Percentiles rank a stretch among this genome's conserved stretches.
phyloP scores from a whole-genome alignment of 768 basidiomycete genomes.

The Mycena haematopus region DNA sequence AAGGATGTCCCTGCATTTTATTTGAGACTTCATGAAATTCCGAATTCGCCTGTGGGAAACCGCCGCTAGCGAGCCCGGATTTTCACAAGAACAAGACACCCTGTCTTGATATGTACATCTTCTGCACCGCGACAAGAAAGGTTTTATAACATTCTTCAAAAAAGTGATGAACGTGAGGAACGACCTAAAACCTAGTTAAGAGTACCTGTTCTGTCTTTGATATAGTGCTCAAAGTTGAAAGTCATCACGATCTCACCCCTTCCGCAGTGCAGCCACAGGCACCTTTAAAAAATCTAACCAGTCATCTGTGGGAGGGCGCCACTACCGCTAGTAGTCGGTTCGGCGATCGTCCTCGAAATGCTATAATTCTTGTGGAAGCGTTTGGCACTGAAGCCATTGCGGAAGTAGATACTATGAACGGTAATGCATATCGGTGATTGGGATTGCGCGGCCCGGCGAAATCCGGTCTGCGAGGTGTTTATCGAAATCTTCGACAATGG shows the following conservation, averaged over 20 bases:
- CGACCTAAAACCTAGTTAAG: background rate
- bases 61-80: background rate
- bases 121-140: background rate
- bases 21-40: background rate
- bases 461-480: background rate
- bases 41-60: background rate
- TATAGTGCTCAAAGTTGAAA: constrained; percentile 4
- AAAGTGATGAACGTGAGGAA: background rate
- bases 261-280: constrained; percentile 19
- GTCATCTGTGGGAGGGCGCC: constrained; percentile 16
- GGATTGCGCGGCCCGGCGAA: background rate
- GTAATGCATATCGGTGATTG: constrained; percentile 7
- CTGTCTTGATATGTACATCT: background rate
- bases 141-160: background rate
- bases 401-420: constrained; percentile 15
- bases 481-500: constrained; percentile 10
- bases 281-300: constrained; percentile 13
- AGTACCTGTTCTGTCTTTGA: background rate
- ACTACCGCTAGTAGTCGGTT: constrained; percentile 18
- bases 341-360: constrained; percentile 9
- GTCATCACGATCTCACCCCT: constrained; percentile 14
- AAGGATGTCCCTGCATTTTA: background rate
- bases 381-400: constrained; percentile 7
- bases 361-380: constrained; percentile 13
- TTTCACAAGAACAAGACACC: background rate